phyloP scores from a whole-genome alignment of 441 rosid genomes.

The Biscutella laevigata region DNA sequence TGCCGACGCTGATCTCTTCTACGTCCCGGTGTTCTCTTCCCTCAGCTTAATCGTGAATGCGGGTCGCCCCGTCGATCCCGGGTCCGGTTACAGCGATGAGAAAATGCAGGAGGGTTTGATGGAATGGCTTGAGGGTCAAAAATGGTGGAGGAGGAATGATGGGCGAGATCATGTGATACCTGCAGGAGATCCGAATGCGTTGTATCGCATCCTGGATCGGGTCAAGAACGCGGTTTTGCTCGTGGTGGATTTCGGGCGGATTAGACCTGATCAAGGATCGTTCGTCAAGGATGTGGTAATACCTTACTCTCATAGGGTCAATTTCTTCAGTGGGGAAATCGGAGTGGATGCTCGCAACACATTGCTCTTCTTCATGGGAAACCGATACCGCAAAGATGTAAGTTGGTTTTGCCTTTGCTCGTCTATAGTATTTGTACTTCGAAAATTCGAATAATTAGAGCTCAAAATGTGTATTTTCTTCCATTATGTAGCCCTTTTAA shows the following conservation, averaged over 20 bases:
- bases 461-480: neutral
- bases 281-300: conserved; percentile 77
- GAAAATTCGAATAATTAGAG: neutral
- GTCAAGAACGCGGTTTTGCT: conserved; percentile 57
- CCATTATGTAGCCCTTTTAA: neutral
- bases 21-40: conserved; percentile 80
- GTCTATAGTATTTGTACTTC: no score
- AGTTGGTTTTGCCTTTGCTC: neutral
- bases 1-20: conserved; percentile 75
- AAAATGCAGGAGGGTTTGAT: conserved; percentile 65
- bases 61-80: conserved; percentile 35
- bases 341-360: conserved; percentile 55
- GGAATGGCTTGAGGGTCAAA: conserved; percentile 74
- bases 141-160: conserved; percentile 63
- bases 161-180: conserved; percentile 74
- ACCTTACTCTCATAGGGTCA: conserved; percentile 82
- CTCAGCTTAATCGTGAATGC: conserved; percentile 66
- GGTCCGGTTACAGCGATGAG: conserved; percentile 59
- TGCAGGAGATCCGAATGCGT: conserved; percentile 88
- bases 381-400: conserved; percentile 88
- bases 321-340: conserved; percentile 49
- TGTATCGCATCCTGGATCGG: conserved; percentile 51
- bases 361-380: conserved; percentile 92
- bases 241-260: conserved; percentile 74
- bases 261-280: conserved; percentile 76